Evolutionary conservation across 441 rosid species (phyloP), one percentile per base, ranked within the genome.

Genomic region (Bocquillonia castaneifolia): DNA sequence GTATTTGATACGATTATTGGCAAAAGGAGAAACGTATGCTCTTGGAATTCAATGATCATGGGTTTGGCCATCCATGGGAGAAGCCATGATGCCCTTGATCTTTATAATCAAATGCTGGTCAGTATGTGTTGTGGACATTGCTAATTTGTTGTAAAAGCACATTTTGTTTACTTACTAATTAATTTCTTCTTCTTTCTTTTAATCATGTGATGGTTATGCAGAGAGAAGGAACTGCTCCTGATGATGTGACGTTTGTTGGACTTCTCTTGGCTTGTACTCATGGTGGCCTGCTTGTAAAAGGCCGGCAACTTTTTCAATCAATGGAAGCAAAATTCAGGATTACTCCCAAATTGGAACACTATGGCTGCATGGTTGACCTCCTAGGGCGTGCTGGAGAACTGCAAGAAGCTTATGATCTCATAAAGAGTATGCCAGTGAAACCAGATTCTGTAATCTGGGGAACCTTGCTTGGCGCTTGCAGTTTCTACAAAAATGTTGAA

Each of bases 41-140:
- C 87, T 17, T 91, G 97, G 97, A 91, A 89, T 83, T 85, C 97
- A 10, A 88, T 91, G 92, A 85, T 91, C 74, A 77, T 71, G 76
- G 82, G 92, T 52, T 73, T 91, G 70, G 96, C 97, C 55, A 69
- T 86, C 51, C 96, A 91, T 48, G 97, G 96, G 62, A 76, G 82
- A 72, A 73, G 83, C 65, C 39, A 36, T 13, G 84, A 86, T 60
- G 94, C 86, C 73, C 74, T 89, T 67, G 69, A 74, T 8, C 78
- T 86, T 77, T 86, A 85, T 64, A 70, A 76, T 39, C 83, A 78
- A 77, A 87, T 91, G 92, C 76, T 80, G 90, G 96, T 89, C 73
- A 74, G 50, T 34, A 6, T 22, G 59, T 12, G 23, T 44, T 37
- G 13, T 36, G 34, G 28, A 22, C 45, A 23, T 6, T 37, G 50